Conservation (phyloP, 768 basidiomycete genomes). For the Collybiopsis confluens region DNA sequence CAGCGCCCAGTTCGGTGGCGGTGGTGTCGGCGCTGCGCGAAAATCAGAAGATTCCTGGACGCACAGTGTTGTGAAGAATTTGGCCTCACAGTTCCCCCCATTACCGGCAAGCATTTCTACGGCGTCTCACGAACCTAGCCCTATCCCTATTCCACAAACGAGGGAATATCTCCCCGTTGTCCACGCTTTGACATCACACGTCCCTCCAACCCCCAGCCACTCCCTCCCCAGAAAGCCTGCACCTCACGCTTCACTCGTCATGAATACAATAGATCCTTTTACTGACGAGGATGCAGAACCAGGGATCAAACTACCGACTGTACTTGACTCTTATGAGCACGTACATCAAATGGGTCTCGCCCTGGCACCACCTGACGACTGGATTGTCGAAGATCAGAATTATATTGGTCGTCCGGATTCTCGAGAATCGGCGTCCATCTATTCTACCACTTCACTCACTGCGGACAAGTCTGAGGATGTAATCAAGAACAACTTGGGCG, state of each 20-base stretch:
- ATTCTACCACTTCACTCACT: not conserved
- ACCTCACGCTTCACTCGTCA: constrained; percentile 1
- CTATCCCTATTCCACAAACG: too few species aligned
- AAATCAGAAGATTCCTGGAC: constrained; percentile 36
- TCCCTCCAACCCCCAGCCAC: constrained; percentile 12
- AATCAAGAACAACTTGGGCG: not conserved
- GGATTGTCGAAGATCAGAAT: not conserved
- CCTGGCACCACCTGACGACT: not conserved
- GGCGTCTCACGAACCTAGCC: too few species aligned
- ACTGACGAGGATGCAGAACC: constrained; percentile 4
- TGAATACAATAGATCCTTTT: constrained; percentile 10
- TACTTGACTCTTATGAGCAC: not conserved
- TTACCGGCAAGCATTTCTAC: constrained; percentile 33
- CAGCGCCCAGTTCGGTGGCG: too few species aligned
- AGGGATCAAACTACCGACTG: not conserved
- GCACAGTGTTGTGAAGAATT: constrained; percentile 38
- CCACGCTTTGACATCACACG: constrained; percentile 14
- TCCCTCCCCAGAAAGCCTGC: constrained; percentile 1
- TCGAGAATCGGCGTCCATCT: not conserved
- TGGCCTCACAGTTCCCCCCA: constrained; percentile 51
- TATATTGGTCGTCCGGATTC: not conserved
- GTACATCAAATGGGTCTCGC: constrained; percentile 4
- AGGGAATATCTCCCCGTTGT: constrained; percentile 5
- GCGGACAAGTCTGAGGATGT: not conserved
- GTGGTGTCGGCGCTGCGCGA: constrained; percentile 24